Evolutionary conservation across 305 asterid genomes (phyloP).

Genomic region (Ilex paraguariensis): DNA sequence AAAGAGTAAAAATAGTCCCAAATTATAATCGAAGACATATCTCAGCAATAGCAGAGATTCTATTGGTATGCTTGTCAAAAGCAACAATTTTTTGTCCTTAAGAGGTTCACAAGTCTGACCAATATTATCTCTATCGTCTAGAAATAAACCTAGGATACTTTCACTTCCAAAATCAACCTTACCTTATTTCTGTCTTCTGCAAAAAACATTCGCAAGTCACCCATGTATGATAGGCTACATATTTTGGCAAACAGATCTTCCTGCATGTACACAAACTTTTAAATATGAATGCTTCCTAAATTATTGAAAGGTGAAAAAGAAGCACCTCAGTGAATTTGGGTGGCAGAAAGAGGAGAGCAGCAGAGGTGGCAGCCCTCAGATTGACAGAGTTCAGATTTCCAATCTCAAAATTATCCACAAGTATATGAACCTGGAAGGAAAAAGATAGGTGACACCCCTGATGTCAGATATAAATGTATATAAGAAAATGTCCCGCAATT

Average conservation of each 20-base stretch:
- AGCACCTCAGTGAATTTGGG: slow-evolving; percentile 66
- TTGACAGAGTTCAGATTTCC: slow-evolving; percentile 54
- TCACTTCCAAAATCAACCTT: neutral
- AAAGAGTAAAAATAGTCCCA: too few species aligned
- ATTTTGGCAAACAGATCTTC: slow-evolving; percentile 72
- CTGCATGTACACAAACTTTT: slow-evolving; percentile 36
- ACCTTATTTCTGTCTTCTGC: slow-evolving; percentile 90
- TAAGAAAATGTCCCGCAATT: neutral
- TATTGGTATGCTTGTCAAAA: too few species aligned
- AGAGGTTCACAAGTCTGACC: too few species aligned
- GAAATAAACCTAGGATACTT: too few species aligned
- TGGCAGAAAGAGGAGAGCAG: slow-evolving; percentile 88
- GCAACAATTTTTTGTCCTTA: too few species aligned
- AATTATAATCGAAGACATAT: too few species aligned
- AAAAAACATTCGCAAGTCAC: slow-evolving; percentile 77
- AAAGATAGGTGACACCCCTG: slow-evolving; percentile 8
- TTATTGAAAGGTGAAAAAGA: slow-evolving; percentile 16
- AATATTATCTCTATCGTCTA: too few species aligned
- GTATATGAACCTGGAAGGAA: slow-evolving; percentile 51
- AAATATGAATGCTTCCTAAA: slow-evolving; percentile 7
- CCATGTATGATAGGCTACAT: slow-evolving; percentile 77
- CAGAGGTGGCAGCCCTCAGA: slow-evolving; percentile 63
- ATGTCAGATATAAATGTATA: slow-evolving; percentile 11
- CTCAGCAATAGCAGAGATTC: too few species aligned
- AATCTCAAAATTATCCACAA: slow-evolving; percentile 56